A percentile compares a stretch with the other conserved stretches of the same genome.
These are phyloP conservation scores for Isoetes taiwanensis DNA, from an alignment of 75 land plant genomes.

Conservation along the genomic window DNA sequence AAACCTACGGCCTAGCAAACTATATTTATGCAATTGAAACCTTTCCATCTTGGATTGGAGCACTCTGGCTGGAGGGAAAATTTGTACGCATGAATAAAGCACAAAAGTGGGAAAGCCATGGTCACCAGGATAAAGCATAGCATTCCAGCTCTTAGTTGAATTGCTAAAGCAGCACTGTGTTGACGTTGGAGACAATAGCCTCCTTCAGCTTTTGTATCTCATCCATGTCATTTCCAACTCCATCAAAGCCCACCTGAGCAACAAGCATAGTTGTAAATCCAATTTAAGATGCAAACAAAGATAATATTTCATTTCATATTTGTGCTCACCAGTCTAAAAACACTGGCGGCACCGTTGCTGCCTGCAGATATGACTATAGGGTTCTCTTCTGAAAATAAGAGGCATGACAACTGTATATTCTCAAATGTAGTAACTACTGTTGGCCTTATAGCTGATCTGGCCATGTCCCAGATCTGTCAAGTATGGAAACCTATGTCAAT, in stretches of 20 bases:
- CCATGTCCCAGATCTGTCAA: constrained; percentile 28
- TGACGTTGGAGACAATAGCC: constrained; percentile 17
- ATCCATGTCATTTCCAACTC: constrained; percentile 8
- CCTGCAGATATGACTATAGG: constrained; percentile 22
- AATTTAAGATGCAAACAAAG: not conserved
- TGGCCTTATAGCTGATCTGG: constrained; percentile 28
- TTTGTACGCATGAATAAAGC: too few species aligned
- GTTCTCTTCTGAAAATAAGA: constrained; percentile 20
- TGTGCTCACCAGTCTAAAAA: constrained; percentile 20
- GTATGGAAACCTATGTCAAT: not conserved
- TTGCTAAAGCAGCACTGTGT: too few species aligned
- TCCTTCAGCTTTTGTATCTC: constrained; percentile 22
- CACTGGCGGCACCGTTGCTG: constrained; percentile 15
- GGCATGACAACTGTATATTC: constrained; percentile 15
- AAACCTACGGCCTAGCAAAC: too few species aligned
- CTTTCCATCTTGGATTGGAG: too few species aligned
- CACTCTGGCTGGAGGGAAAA: too few species aligned
- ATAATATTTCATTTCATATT: not conserved
- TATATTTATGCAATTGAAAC: too few species aligned
- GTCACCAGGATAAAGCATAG: too few species aligned
- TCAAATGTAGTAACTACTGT: constrained; percentile 14
- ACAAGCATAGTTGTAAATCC: not conserved
- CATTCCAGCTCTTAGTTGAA: too few species aligned
- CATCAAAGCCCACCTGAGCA: constrained; percentile 22
- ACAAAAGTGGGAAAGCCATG: too few species aligned